A percentile compares a stretch with the other conserved stretches of the same genome.
These are phyloP conservation scores for Ganoderma lucidum DNA, from an alignment of 1,284 basidiomycete genomes.

Conservation along the genomic window DNA sequence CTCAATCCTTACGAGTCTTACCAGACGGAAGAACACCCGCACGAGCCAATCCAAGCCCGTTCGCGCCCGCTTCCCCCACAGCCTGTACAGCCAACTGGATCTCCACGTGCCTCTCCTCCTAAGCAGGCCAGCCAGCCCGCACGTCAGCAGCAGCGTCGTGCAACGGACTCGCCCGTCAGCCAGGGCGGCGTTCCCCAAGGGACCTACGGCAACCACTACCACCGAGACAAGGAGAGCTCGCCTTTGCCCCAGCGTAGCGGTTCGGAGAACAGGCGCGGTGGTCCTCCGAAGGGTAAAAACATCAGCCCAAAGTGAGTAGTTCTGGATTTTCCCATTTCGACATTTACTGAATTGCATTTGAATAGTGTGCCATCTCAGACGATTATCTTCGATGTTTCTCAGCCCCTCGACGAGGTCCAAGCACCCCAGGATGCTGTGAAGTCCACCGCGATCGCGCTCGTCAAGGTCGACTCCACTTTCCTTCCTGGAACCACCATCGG, in stretches of 20 bases:
- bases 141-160: constrained; percentile 40
- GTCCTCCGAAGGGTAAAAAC: constrained; percentile 53
- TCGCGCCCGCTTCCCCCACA: constrained; percentile 61
- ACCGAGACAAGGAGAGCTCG: constrained; percentile 74
- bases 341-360: not conserved
- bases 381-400: constrained; percentile 79
- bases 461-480: constrained; percentile 83
- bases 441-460: constrained; percentile 83
- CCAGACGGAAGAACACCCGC: constrained; percentile 49
- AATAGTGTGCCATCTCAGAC: constrained; percentile 51
- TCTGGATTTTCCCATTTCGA: not conserved
- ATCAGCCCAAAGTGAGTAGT: constrained; percentile 62
- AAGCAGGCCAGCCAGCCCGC: constrained; percentile 47
- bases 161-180: constrained; percentile 46
- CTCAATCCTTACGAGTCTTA: constrained; percentile 52
- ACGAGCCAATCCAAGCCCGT: constrained; percentile 52
- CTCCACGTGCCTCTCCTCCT: constrained; percentile 72
- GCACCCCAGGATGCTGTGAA: constrained; percentile 76
- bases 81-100: constrained; percentile 58
- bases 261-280: constrained; percentile 48
- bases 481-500: constrained; percentile 85
- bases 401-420: constrained; percentile 73
- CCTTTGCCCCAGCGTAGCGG: constrained; percentile 59
- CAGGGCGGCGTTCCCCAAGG: constrained; percentile 55
- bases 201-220: constrained; percentile 42